Evolutionary conservation across 2,329 filamentous ascomycete genomes (phyloP).

Genomic region (Ophiostoma australiae): DNA sequence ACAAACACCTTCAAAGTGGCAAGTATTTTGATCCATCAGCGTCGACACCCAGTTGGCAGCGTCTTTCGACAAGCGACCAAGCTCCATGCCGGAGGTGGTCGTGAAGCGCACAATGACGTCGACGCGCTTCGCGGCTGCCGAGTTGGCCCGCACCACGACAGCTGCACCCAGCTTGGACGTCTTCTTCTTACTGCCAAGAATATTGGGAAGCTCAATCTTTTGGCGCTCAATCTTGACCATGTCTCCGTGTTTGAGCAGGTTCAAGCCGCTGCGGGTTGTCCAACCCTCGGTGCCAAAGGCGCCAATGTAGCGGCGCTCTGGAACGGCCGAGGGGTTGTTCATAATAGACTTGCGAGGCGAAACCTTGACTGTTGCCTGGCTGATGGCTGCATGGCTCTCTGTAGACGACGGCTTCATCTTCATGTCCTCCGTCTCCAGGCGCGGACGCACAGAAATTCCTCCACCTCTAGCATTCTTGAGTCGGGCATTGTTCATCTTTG

Average conservation of each 20-base stretch:
- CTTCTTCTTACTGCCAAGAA: slow-evolving; percentile 38
- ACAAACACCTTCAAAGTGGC: slow-evolving; percentile 78
- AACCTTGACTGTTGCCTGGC: slow-evolving; percentile 19
- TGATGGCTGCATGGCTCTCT: background rate
- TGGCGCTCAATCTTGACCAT: slow-evolving; percentile 80
- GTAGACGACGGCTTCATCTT: background rate
- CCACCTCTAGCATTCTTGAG: background rate
- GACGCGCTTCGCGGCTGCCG: slow-evolving; percentile 58
- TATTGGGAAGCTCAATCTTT: slow-evolving; percentile 58
- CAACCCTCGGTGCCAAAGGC: slow-evolving; percentile 89
- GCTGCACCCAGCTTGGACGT: slow-evolving; percentile 40
- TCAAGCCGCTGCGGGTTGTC: slow-evolving; percentile 77
- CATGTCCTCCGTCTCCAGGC: background rate
- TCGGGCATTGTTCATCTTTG: slow-evolving; percentile 30
- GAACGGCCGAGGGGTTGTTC: slow-evolving; percentile 32
- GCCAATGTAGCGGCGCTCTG: slow-evolving; percentile 67
- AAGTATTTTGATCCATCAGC: slow-evolving; percentile 83
- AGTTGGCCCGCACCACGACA: slow-evolving; percentile 38
- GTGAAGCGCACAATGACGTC: slow-evolving; percentile 93
- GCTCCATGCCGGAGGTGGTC: slow-evolving; percentile 69
- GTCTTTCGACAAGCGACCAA: slow-evolving; percentile 83
- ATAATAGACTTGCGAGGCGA: slow-evolving; percentile 17
- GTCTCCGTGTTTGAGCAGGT: slow-evolving; percentile 75
- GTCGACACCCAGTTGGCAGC: slow-evolving; percentile 88
- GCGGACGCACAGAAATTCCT: background rate